Evolutionary conservation across 495 filamentous ascomycete species (phyloP).

Genomic region (Tuber umbilicatum): DNA sequence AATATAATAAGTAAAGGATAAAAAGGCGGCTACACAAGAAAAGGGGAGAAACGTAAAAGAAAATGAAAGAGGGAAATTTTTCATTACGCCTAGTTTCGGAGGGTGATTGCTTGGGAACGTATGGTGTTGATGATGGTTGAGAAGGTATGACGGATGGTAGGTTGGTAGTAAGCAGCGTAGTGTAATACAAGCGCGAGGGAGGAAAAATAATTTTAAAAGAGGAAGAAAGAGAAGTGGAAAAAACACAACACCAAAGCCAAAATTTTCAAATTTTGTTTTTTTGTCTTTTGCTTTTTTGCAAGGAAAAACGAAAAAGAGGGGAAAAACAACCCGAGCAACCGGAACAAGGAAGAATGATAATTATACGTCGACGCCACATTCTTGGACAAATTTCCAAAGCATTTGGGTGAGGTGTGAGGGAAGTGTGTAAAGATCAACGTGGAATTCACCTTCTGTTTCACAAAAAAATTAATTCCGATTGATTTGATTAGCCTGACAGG

Average conservation of each 20-base stretch:
- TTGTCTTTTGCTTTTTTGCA: not conserved
- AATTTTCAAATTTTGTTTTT: not conserved
- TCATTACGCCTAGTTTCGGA: not conserved
- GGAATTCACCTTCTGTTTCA: slow-evolving; percentile 85
- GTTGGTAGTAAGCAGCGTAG: not conserved
- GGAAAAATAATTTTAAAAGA: not conserved
- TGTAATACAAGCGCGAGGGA: not conserved
- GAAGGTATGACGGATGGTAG: not conserved
- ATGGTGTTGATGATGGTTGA: not conserved
- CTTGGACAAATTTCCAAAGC: slow-evolving; percentile 63
- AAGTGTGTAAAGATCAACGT: slow-evolving; percentile 93
- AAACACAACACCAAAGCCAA: not conserved
- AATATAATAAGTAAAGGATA: not conserved
- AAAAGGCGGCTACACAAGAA: not conserved
- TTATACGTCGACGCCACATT: slow-evolving; percentile 38
- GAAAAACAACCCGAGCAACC: not conserved
- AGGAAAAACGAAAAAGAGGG: not conserved
- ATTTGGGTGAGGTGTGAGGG: slow-evolving; percentile 75
- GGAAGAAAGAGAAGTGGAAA: not conserved
- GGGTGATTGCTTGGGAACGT: not conserved
- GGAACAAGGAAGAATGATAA: not conserved
- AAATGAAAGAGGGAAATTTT: not conserved
- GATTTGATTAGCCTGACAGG: not conserved
- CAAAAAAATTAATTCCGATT: slow-evolving; percentile 16
- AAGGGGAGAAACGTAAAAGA: not conserved